A percentile compares a stretch with the other conserved stretches of the same genome.
phyloP scores from a whole-genome alignment of 2,329 filamentous ascomycete genomes.

The Sclerotinia sclerotiorum region DNA sequence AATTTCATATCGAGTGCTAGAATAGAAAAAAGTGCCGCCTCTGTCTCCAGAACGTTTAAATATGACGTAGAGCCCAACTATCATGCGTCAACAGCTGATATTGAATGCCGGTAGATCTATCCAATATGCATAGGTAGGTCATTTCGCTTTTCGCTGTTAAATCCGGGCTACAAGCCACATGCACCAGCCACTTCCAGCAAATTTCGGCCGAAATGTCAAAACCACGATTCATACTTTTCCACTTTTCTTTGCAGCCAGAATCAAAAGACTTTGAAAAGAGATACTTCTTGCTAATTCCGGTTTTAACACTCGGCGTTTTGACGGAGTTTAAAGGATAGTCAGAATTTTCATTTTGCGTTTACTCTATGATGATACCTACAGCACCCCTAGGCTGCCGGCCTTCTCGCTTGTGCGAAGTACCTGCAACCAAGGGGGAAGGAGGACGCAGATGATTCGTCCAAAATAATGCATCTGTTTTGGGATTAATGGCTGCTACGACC shows the following conservation, averaged over 20 bases:
- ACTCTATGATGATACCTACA: not conserved
- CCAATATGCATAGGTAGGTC: no score
- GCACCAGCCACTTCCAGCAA: not conserved
- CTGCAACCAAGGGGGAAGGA: not conserved
- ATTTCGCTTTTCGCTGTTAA: not conserved
- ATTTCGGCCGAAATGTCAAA: slow-evolving; percentile 2
- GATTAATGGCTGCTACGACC: not conserved
- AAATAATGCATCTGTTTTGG: not conserved
- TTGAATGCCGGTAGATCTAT: no score
- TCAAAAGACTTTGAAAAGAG: not conserved
- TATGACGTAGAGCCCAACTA: no score
- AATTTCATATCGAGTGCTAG: no score
- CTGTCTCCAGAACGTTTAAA: no score
- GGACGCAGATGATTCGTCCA: not conserved
- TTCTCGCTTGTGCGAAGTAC: not conserved
- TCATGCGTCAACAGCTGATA: no score
- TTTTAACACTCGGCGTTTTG: not conserved
- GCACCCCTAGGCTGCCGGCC: not conserved
- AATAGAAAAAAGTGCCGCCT: no score
- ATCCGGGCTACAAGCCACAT: not conserved
- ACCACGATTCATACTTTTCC: not conserved
- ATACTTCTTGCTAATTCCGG: not conserved
- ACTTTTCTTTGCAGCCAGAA: not conserved
- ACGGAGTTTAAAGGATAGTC: not conserved
- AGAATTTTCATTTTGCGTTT: not conserved